Conservation (phyloP, 306 rosid genomes). For the Gastrolobium villosum region DNA sequence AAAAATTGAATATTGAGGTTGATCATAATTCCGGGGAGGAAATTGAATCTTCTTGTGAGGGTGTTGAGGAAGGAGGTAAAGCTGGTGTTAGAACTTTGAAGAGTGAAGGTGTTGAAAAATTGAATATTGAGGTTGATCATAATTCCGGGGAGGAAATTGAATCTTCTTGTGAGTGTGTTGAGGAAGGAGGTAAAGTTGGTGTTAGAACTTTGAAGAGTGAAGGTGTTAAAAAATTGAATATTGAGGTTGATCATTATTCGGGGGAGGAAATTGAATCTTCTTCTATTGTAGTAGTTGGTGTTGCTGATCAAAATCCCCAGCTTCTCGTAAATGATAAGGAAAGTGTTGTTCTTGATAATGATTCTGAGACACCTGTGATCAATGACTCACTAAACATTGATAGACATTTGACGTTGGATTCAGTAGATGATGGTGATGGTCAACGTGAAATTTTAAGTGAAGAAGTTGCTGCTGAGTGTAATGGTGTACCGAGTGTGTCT, state of each 20-base stretch:
- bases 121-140: slow-evolving; percentile 43
- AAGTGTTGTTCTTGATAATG: slow-evolving; percentile 40
- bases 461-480: slow-evolving; percentile 40
- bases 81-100: slow-evolving; percentile 30
- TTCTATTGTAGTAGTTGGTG: slow-evolving; percentile 40
- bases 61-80: slow-evolving; percentile 28
- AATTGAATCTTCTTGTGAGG: slow-evolving; percentile 36
- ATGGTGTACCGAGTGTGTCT: slow-evolving; percentile 29
- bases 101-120: slow-evolving; percentile 47
- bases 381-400: slow-evolving; percentile 34
- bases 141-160: slow-evolving; percentile 42
- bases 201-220: no score
- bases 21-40: slow-evolving; percentile 44
- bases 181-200: no score
- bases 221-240: no score
- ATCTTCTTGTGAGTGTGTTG: no score
- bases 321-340: slow-evolving; percentile 33
- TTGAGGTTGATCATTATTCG: no score
- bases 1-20: slow-evolving; percentile 40
- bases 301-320: slow-evolving; percentile 47
- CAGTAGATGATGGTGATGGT: slow-evolving; percentile 46
- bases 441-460: slow-evolving; percentile 17
- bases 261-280: no score
- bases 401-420: slow-evolving; percentile 39
- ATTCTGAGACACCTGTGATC: slow-evolving; percentile 30